Evolutionary conservation across 371 early-diverging fungal genomes (phyloP).

Genomic region (Mortierella sp.): DNA sequence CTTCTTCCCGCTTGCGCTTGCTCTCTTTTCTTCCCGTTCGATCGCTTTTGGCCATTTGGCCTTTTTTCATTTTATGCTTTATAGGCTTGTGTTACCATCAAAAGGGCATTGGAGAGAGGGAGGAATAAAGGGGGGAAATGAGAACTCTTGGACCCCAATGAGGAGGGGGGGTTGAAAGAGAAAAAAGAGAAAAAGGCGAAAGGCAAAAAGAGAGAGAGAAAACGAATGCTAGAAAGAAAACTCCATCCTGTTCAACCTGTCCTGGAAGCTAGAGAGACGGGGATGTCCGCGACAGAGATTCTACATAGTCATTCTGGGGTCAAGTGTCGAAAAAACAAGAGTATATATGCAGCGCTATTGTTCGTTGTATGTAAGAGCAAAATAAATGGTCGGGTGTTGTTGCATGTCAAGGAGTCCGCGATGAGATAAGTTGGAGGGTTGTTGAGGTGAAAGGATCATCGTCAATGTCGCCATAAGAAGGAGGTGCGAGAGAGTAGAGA

Average conservation of each 20-base stretch:
- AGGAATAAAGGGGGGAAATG: background rate
- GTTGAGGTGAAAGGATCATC: background rate
- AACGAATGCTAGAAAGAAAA: background rate
- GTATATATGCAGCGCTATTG: background rate
- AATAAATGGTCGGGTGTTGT: background rate
- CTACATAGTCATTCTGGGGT: background rate
- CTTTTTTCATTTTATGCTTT: constrained; percentile 19
- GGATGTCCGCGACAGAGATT: background rate
- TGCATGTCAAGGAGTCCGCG: too few species aligned
- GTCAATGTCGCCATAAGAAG: background rate
- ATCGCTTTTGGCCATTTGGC: constrained; percentile 31
- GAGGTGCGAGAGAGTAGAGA: background rate
- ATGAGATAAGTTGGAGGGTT: background rate
- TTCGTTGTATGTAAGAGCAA: background rate
- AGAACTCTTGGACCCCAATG: constrained; percentile 5
- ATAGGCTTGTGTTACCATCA: constrained; percentile 32
- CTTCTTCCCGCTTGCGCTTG: background rate
- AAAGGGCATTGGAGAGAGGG: constrained; percentile 11
- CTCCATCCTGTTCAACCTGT: background rate
- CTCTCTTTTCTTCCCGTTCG: constrained; percentile 2
- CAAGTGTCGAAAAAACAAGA: too few species aligned
- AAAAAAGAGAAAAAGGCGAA: background rate
- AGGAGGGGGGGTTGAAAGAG: background rate
- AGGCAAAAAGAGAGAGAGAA: background rate
- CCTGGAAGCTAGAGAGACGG: background rate